Conservation (phyloP, 2,329 filamentous ascomycete species). For the Fonsecaea nubica region DNA sequence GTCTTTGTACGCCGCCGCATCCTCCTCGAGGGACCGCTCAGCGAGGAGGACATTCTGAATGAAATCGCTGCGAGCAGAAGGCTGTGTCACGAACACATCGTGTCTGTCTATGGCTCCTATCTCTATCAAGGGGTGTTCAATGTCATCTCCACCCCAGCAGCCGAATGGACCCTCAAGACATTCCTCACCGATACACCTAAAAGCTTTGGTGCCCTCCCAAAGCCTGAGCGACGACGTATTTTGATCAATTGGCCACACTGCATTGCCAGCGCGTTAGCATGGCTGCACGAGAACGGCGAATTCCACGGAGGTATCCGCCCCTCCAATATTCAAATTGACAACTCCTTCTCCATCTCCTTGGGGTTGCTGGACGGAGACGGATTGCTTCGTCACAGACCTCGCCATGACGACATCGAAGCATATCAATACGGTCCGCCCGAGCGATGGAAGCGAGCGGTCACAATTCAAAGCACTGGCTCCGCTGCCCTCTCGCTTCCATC, state of each 20-base stretch:
- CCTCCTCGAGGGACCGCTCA: slow-evolving; percentile 47
- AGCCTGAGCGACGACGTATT: slow-evolving; percentile 50
- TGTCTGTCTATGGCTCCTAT: slow-evolving; percentile 55
- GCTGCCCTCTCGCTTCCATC: slow-evolving; percentile 47
- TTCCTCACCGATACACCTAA: slow-evolving; percentile 53
- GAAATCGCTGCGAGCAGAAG: slow-evolving; percentile 49
- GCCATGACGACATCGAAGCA: slow-evolving; percentile 60
- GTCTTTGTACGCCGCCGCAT: slow-evolving; percentile 50
- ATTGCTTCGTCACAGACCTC: slow-evolving; percentile 61
- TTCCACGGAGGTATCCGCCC: slow-evolving; percentile 65
- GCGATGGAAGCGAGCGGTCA: slow-evolving; percentile 52
- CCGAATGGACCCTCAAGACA: slow-evolving; percentile 51
- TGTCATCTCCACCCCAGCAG: slow-evolving; percentile 51
- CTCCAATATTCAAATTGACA: slow-evolving; percentile 65
- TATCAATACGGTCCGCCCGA: slow-evolving; percentile 68
- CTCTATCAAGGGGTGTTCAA: slow-evolving; percentile 52
- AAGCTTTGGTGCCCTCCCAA: slow-evolving; percentile 50
- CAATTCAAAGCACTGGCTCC: slow-evolving; percentile 46
- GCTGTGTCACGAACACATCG: slow-evolving; percentile 52
- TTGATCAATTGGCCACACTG: slow-evolving; percentile 57
- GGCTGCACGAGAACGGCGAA: slow-evolving; percentile 62
- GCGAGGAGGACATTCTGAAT: slow-evolving; percentile 49
- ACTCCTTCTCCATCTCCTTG: slow-evolving; percentile 63
- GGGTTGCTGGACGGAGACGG: slow-evolving; percentile 64
- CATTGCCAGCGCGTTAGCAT: slow-evolving; percentile 62